Percentiles rank a stretch among this genome's conserved stretches.
These are phyloP conservation scores for Fusarium stilboides DNA, from an alignment of 2,329 filamentous ascomycete species.

Conservation along the genomic window DNA sequence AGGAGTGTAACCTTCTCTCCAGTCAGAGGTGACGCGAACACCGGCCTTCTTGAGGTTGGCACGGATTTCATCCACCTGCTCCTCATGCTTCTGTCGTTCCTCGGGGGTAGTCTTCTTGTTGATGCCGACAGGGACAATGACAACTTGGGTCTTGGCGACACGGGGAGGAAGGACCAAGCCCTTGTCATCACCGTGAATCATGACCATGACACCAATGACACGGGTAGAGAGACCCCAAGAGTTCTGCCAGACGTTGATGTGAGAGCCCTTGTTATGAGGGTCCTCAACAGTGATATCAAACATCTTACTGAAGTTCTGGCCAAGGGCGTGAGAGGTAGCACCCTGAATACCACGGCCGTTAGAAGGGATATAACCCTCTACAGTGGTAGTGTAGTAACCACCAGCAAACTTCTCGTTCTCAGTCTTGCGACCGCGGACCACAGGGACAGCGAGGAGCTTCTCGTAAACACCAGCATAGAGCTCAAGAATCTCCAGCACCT, in stretches of 20 bases:
- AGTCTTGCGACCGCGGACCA: conserved; percentile 94
- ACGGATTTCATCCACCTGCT: conserved; percentile 80
- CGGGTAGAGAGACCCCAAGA: conserved; percentile 98
- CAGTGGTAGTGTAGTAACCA: conserved; percentile 95
- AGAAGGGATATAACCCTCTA: conserved; percentile 95
- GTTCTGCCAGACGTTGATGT: conserved; percentile 96
- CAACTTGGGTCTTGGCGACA: conserved; percentile 86
- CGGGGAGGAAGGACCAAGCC: conserved; percentile 93
- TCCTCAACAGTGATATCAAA: conserved; percentile 98
- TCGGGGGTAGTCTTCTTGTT: conserved; percentile 89
- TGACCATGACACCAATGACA: conserved; percentile 98
- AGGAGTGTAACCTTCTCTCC: conserved; percentile 91
- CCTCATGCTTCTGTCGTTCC: conserved; percentile 81
- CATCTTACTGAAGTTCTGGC: conserved; percentile 99
- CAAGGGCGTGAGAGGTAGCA: conserved; percentile 92
- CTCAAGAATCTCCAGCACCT: conserved; percentile 94
- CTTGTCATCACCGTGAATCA: conserved; percentile 97
- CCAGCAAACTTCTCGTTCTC: conserved; percentile 99
- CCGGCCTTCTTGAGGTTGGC: conserved; percentile 78
- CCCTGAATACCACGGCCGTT: conserved; percentile 98
- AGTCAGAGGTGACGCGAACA: conserved; percentile 85
- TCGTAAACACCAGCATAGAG: conserved; percentile 94
- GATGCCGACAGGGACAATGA: conserved; percentile 93
- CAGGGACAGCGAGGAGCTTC: conserved; percentile 92
- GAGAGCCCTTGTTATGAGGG: conserved; percentile 82